Percentiles rank a stretch among this genome's conserved stretches.
Conservation (phyloP, 768 basidiomycete genomes). For the Butyriboletus loyo region DNA sequence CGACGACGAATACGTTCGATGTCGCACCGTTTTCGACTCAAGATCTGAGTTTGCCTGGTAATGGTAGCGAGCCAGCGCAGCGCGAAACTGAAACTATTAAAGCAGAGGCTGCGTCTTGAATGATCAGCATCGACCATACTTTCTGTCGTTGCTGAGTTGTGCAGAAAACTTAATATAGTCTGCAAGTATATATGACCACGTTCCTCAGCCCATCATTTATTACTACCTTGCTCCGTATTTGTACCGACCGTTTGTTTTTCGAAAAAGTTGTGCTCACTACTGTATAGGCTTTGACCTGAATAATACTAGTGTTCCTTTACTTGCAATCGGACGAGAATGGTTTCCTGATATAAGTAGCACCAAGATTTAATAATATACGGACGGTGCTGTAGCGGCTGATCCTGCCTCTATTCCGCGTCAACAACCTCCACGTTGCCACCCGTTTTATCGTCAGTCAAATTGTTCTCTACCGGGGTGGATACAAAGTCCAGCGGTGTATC, state of each 20-base stretch:
- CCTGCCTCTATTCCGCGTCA: slow-evolving; percentile 29
- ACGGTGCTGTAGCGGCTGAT: slow-evolving; percentile 10
- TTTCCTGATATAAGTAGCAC: slow-evolving; percentile 19
- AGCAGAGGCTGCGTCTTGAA: slow-evolving; percentile 50
- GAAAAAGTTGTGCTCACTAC: slow-evolving; percentile 35
- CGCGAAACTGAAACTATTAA: slow-evolving; percentile 64
- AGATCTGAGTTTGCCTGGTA: slow-evolving; percentile 59
- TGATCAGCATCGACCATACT: slow-evolving; percentile 16
- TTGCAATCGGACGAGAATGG: slow-evolving; percentile 10
- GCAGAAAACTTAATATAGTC: slow-evolving; percentile 30
- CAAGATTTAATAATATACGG: slow-evolving; percentile 17
- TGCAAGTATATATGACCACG: slow-evolving; percentile 33
- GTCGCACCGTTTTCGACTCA: slow-evolving; percentile 64
- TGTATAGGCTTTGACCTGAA: slow-evolving; percentile 32
- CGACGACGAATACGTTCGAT: slow-evolving; percentile 63
- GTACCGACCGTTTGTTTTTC: slow-evolving; percentile 34
- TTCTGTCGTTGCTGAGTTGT: slow-evolving; percentile 25
- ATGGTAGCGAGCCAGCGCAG: slow-evolving; percentile 58
- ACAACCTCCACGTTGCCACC: slow-evolving; percentile 37
- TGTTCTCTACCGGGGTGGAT: slow-evolving; percentile 38
- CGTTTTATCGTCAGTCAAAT: slow-evolving; percentile 31
- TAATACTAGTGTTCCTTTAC: slow-evolving; percentile 28
- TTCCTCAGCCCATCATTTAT: slow-evolving; percentile 34
- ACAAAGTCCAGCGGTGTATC: slow-evolving; percentile 46
- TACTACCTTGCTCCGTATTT: slow-evolving; percentile 37